Percentiles rank a stretch among this genome's conserved stretches.
These are phyloP conservation scores for Primulina tabacum DNA, from an alignment of 257 asterid species.

Conservation along the genomic window DNA sequence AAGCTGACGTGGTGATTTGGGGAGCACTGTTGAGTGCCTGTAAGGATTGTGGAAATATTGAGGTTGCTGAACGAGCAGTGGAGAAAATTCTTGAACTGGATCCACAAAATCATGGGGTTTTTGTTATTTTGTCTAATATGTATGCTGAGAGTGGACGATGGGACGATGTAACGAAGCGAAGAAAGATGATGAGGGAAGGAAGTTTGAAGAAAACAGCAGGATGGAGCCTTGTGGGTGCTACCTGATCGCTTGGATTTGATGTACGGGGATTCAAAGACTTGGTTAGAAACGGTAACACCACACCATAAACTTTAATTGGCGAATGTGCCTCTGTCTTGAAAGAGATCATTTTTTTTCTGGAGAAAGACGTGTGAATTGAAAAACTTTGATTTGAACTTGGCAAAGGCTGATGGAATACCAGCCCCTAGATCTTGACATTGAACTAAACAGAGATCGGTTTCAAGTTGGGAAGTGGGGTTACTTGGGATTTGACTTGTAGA, in stretches of 20 bases:
- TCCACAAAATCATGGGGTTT: constrained; percentile 64
- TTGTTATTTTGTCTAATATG: constrained; percentile 78
- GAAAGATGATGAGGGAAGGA: constrained; percentile 62
- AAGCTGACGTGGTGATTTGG: constrained; percentile 81
- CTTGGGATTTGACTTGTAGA: not conserved
- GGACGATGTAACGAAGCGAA: constrained; percentile 62
- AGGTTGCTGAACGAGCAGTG: constrained; percentile 71
- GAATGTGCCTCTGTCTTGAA: not conserved
- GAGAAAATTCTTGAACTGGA: constrained; percentile 63
- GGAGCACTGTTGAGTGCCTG: constrained; percentile 79
- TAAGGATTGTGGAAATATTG: constrained; percentile 53
- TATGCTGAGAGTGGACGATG: constrained; percentile 84
- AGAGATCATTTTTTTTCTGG: not conserved
- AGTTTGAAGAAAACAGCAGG: constrained; percentile 70
- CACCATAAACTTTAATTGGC: not conserved
- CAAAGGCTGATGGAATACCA: not conserved
- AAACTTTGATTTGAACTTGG: not conserved
- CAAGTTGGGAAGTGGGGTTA: not conserved
- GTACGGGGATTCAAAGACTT: not conserved
- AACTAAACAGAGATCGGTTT: not conserved
- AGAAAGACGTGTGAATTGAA: not conserved
- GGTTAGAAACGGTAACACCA: not conserved
- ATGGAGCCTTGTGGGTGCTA: constrained; percentile 53
- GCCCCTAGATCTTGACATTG: not conserved
- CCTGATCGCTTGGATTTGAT: constrained; percentile 11